phyloP scores from a whole-genome alignment of 2,329 filamentous ascomycete genomes.

The Trichoderma sp. region DNA sequence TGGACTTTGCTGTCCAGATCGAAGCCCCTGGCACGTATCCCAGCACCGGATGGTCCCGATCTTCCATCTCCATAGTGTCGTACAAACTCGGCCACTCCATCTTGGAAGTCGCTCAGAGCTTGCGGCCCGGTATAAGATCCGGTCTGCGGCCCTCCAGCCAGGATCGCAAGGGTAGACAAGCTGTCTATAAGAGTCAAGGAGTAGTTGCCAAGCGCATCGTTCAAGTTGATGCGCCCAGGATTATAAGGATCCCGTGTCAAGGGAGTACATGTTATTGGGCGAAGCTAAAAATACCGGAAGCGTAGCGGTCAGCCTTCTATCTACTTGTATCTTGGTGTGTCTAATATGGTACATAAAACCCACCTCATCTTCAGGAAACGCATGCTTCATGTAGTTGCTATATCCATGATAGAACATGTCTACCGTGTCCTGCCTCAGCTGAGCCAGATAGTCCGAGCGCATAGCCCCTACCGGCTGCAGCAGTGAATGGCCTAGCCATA shows the following conservation, averaged over 20 bases:
- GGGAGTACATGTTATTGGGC: slow-evolving; percentile 80
- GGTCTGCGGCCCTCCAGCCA: slow-evolving; percentile 69
- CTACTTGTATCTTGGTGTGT: not conserved
- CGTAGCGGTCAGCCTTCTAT: not conserved
- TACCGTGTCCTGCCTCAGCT: slow-evolving; percentile 61
- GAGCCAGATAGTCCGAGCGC: slow-evolving; percentile 56
- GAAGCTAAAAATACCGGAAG: slow-evolving; percentile 55
- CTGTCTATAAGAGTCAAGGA: slow-evolving; percentile 95
- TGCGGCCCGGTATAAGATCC: slow-evolving; percentile 41
- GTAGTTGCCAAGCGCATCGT: slow-evolving; percentile 96
- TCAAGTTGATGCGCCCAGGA: slow-evolving; percentile 79
- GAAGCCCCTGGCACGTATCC: slow-evolving; percentile 76
- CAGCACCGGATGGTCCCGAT: slow-evolving; percentile 65
- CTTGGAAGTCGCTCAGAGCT: slow-evolving; percentile 74
- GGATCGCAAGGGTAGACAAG: slow-evolving; percentile 87
- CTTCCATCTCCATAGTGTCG: slow-evolving; percentile 85
- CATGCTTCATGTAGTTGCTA: slow-evolving; percentile 90
- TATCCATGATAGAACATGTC: slow-evolving; percentile 97
- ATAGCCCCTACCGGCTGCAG: slow-evolving; percentile 53
- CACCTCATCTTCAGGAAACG: slow-evolving; percentile 93
- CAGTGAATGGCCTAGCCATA: slow-evolving; percentile 38
- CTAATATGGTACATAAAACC: slow-evolving; percentile 12
- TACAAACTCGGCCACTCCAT: slow-evolving; percentile 74
- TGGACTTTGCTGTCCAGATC: slow-evolving; percentile 98
- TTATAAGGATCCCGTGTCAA: slow-evolving; percentile 81